Evolutionary conservation across 1,284 basidiomycete species (phyloP).

Genomic region (Moesziomyces sp.): DNA sequence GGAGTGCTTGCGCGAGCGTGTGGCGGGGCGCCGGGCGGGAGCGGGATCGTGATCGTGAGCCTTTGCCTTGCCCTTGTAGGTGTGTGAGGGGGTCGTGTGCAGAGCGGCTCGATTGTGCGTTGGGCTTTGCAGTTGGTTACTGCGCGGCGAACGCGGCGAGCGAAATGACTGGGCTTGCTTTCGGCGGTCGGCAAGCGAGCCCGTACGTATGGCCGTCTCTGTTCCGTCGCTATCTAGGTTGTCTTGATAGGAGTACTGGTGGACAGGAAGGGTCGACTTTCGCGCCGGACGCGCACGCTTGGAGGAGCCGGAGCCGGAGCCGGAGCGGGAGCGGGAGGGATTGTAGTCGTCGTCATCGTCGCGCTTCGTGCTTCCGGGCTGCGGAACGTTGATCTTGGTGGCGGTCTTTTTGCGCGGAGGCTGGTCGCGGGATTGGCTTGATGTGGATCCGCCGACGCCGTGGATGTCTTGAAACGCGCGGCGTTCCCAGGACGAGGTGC

Average conservation of each 20-base stretch:
- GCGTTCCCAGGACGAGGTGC: neutral
- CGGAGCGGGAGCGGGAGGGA: neutral
- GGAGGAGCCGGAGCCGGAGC: neutral
- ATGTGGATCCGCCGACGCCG: constrained; percentile 7
- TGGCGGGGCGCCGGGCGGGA: neutral
- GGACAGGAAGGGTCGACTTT: neutral
- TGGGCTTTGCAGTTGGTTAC: neutral
- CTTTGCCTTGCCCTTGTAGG: constrained; percentile 25
- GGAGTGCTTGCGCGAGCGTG: constrained; percentile 6
- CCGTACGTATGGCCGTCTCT: constrained; percentile 1
- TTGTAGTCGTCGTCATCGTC: neutral
- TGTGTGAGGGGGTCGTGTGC: neutral
- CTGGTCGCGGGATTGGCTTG: neutral
- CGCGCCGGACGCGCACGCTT: too few relatives aligned
- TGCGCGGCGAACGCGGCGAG: neutral
- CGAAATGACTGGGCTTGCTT: neutral
- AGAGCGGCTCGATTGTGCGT: neutral
- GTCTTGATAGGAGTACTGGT: neutral
- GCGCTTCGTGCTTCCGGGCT: constrained; percentile 4
- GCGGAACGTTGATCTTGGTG: constrained; percentile 14
- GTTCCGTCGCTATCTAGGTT: neutral
- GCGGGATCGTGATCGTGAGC: constrained; percentile 7
- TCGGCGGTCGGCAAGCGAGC: neutral
- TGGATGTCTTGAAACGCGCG: constrained; percentile 1
- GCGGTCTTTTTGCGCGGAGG: neutral